Percentiles rank a stretch among this genome's conserved stretches.
phyloP scores from a whole-genome alignment of 352 stramenopile genomes.

The Elongisporangium prolatum region DNA sequence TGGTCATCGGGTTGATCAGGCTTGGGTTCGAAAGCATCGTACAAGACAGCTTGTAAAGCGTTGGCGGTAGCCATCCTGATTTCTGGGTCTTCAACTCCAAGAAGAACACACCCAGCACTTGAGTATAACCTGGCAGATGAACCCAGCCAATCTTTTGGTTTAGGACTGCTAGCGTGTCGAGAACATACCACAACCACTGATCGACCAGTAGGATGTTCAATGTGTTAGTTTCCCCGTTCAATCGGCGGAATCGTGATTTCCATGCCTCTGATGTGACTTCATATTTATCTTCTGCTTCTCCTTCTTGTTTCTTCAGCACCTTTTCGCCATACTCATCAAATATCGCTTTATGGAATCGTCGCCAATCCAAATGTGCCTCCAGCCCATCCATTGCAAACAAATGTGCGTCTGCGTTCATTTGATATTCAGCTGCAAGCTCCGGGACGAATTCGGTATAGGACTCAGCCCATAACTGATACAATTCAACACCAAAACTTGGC shows the following conservation, averaged over 20 bases:
- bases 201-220: conserved; percentile 86
- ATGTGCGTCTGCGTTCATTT: conserved; percentile 77
- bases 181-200: conserved; percentile 88
- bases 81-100: conserved; percentile 87
- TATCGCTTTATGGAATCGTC: conserved; percentile 86
- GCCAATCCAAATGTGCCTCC: conserved; percentile 84
- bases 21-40: conserved; percentile 86
- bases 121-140: conserved; percentile 78
- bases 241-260: conserved; percentile 75
- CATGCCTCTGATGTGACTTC: conserved; percentile 81
- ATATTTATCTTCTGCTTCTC: conserved; percentile 88
- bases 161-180: conserved; percentile 84
- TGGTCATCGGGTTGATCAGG: conserved; percentile 90
- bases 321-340: conserved; percentile 87
- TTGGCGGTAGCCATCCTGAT: conserved; percentile 79
- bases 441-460: conserved; percentile 76
- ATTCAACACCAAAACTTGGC: conserved; percentile 81
- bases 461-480: conserved; percentile 86
- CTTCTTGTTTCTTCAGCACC: conserved; percentile 78
- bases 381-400: conserved; percentile 88
- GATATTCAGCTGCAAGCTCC: conserved; percentile 74
- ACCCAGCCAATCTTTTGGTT: conserved; percentile 89
- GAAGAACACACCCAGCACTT: conserved; percentile 88
- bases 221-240: conserved; percentile 81
- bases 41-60: conserved; percentile 86